Conservation (phyloP, 2,329 filamentous ascomycete genomes). For the Stachybotrys echinatus region DNA sequence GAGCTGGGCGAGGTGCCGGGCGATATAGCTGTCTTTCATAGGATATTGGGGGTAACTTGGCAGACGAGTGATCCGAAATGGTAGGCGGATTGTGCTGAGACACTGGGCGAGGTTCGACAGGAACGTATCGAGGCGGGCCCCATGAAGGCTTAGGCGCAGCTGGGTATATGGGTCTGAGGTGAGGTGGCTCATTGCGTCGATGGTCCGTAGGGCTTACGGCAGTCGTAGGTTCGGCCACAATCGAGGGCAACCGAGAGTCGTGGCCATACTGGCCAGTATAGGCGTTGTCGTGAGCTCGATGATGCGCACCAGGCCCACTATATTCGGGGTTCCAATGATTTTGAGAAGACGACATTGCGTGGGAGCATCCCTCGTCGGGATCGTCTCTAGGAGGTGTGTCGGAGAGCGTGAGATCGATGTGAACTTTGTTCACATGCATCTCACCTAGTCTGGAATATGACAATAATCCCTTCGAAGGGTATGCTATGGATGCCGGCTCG, state of each 20-base stretch:
- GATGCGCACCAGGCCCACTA: not conserved
- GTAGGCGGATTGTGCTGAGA: not conserved
- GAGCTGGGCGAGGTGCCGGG: not conserved
- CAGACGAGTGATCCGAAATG: not conserved
- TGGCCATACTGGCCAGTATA: not conserved
- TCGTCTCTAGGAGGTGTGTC: not conserved
- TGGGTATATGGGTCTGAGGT: not conserved
- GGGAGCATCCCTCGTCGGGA: not conserved
- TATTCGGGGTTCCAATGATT: not conserved
- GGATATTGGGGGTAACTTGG: not conserved
- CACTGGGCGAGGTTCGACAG: not conserved
- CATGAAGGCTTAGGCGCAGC: not conserved
- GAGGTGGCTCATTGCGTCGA: not conserved
- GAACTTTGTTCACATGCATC: no score
- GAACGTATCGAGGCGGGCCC: not conserved
- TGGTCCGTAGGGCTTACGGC: not conserved
- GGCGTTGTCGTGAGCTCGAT: not conserved
- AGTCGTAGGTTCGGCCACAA: not conserved
- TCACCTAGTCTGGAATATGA: no score
- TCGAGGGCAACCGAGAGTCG: not conserved
- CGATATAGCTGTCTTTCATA: not conserved
- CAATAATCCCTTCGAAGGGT: no score
- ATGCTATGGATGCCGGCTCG: no score
- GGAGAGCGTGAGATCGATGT: no score
- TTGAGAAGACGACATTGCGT: not conserved